Percentiles rank a stretch among this genome's conserved stretches.
Evolutionary conservation across 2,329 filamentous ascomycete species (phyloP).

Genomic region (Ambrosiella cleistominuta): DNA sequence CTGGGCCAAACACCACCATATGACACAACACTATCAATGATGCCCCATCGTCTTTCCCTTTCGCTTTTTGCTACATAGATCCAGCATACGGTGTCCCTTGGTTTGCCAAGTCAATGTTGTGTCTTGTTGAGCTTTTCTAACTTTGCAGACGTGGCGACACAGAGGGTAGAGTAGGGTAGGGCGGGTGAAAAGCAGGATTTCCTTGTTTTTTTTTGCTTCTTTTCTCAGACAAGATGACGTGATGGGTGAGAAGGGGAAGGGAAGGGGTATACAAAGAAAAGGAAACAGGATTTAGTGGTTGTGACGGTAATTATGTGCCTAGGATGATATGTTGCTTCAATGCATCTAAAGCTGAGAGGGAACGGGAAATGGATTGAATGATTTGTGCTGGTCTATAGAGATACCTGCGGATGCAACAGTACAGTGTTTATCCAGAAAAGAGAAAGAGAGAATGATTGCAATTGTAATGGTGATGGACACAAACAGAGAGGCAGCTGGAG

Average conservation of each 20-base stretch:
- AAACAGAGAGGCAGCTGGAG: not conserved
- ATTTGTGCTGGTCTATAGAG: too few species aligned
- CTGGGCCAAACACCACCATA: not conserved
- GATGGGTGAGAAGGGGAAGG: too few species aligned
- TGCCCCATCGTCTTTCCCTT: not conserved
- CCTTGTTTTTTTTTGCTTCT: not conserved
- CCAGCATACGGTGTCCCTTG: not conserved
- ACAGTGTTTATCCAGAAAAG: too few species aligned
- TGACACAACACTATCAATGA: not conserved
- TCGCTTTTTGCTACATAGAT: not conserved
- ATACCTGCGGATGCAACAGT: too few species aligned
- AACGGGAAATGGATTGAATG: too few species aligned
- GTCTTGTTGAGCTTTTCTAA: not conserved
- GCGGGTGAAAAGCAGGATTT: not conserved
- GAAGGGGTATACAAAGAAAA: too few species aligned
- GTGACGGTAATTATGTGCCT: not conserved
- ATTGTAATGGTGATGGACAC: not conserved
- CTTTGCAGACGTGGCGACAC: not conserved
- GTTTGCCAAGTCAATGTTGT: not conserved
- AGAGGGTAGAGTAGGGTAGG: too few species aligned
- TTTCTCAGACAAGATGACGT: too few species aligned
- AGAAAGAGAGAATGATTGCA: not conserved
- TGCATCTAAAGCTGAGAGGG: too few species aligned
- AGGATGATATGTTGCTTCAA: not conserved
- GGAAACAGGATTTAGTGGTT: too few species aligned